phyloP scores from a whole-genome alignment of 1,139 yeast species.

The Kodamaea ohmeri region DNA sequence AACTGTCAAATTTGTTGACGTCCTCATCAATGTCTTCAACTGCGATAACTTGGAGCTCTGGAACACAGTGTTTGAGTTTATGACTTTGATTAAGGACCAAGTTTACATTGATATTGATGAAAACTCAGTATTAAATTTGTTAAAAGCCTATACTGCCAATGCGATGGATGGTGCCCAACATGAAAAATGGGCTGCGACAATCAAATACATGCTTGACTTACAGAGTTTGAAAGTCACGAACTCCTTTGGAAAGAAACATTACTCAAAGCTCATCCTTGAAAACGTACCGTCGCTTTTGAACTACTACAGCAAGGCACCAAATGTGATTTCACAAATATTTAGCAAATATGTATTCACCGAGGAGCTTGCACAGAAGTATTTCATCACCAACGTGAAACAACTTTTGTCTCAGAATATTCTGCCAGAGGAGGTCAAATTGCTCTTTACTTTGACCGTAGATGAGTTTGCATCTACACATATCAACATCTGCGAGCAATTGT shows the following conservation, averaged over 20 bases:
- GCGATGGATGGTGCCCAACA: slow-evolving; percentile 11
- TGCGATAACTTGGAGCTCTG: slow-evolving; percentile 11
- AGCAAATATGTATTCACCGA: slow-evolving; percentile 17
- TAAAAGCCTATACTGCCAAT: slow-evolving; percentile 17
- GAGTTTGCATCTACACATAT: slow-evolving; percentile 24
- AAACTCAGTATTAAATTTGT: slow-evolving; percentile 19
- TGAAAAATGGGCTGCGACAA: slow-evolving; percentile 23
- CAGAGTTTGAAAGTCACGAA: slow-evolving; percentile 26
- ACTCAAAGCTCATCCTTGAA: slow-evolving; percentile 26
- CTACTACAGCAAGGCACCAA: slow-evolving; percentile 4
- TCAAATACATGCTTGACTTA: slow-evolving; percentile 25
- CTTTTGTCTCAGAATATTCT: slow-evolving; percentile 16
- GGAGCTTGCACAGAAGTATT: slow-evolving; percentile 16
- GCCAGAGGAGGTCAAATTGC: slow-evolving; percentile 18
- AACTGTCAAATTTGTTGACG: slow-evolving; percentile 27
- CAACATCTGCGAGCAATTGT: slow-evolving; percentile 43
- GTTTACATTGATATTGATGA: slow-evolving; percentile 38
- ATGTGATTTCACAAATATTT: slow-evolving; percentile 1
- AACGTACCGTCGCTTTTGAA: slow-evolving; percentile 7
- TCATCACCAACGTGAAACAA: slow-evolving; percentile 21
- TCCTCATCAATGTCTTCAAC: slow-evolving; percentile 19
- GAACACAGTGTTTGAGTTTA: slow-evolving; percentile 16
- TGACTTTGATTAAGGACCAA: slow-evolving; percentile 20
- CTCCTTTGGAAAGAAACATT: slow-evolving; percentile 31
- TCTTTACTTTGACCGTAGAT: slow-evolving; percentile 28